Base-by-base conservation (phyloP, 2,329 filamentous ascomycete species). In the Alternaria incomplexa region DNA sequence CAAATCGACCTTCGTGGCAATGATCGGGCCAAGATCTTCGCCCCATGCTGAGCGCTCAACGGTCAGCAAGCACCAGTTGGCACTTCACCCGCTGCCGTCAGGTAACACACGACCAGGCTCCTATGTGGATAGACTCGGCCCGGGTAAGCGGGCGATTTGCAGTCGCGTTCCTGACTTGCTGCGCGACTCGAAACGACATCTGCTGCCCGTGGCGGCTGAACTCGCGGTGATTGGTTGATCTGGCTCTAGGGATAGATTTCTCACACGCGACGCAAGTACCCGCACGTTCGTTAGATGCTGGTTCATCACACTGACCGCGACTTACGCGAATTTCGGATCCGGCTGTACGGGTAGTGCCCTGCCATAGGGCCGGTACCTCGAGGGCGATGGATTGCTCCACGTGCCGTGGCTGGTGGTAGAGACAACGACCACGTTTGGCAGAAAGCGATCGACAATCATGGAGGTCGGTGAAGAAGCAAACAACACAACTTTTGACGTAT, bases 21-120 rank as follows among this genome's bases (percentile, higher is more conserved):
- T 23, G n/a, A 52, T 57, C 59, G 54, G 28, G 40, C 25, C 22
- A 20, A 36, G 32, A 22, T 26, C 48, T 45, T 58, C 45, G 15
- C 44, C 48, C 17, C 8, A 28, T 54, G 52, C 47, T 48, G 43
- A 22, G 13, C 20, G 26, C 20, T 45, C 17, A 59, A 55, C 51
- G n/a, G 45, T 55, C 56, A 63, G 46, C 46, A n/a, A n/a, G 6
- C 44, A 32, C 45, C 56, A 56, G 44, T 63, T 55, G 56, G 56
- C 56, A 40, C 17, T n/a, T 30, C 36, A 44, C 47, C 52, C 28
- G 43, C 12, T 53, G 43, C 54, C 20, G 36, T 40, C 17, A 43
- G 28, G 43, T 56, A 53, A 54, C 53, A 57, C 47, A 48, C 47
- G 62, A 60, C 53, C n/a, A 40, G 8, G 17, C 17, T 20, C 51